A percentile compares a stretch with the other conserved stretches of the same genome.
phyloP scores from a whole-genome alignment of 202 grass and related monocot species.

The Brachypodium distachyon region DNA sequence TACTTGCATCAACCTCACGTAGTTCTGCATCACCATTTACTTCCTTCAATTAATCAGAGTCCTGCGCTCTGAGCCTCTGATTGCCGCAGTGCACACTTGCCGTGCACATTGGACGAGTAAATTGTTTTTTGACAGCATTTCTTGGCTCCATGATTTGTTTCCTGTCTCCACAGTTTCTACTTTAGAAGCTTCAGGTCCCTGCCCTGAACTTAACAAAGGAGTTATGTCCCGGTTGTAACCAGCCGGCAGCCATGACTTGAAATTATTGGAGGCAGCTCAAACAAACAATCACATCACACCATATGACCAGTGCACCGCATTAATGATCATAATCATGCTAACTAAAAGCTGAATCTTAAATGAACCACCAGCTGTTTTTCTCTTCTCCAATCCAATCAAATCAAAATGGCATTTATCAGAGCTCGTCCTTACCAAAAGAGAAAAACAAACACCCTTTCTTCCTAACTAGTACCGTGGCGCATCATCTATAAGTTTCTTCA shows the following conservation, averaged over 20 bases:
- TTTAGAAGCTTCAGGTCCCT: neutral
- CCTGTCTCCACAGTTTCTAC: too few species aligned
- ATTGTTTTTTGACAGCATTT: too few species aligned
- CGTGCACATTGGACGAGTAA: too few species aligned
- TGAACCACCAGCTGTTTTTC: neutral
- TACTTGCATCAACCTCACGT: neutral
- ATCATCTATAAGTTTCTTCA: too few species aligned
- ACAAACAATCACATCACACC: neutral
- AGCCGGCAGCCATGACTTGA: neutral
- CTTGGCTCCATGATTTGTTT: too few species aligned
- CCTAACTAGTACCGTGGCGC: too few species aligned
- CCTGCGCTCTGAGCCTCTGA: neutral
- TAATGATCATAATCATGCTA: neutral
- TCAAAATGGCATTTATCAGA: slow-evolving; percentile 10
- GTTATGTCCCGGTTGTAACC: neutral
- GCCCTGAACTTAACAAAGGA: too few species aligned
- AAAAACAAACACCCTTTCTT: slow-evolving; percentile 14
- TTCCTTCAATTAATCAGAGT: neutral
- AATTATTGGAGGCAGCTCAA: neutral
- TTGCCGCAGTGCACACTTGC: neutral
- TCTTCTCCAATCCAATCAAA: slow-evolving; percentile 4
- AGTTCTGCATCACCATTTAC: slow-evolving; percentile 3
- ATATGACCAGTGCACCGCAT: neutral
- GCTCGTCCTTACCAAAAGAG: neutral
- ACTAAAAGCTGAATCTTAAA: neutral